Evolutionary conservation across 257 asterid genomes (phyloP).

Genomic region (Prunella vulgaris): DNA sequence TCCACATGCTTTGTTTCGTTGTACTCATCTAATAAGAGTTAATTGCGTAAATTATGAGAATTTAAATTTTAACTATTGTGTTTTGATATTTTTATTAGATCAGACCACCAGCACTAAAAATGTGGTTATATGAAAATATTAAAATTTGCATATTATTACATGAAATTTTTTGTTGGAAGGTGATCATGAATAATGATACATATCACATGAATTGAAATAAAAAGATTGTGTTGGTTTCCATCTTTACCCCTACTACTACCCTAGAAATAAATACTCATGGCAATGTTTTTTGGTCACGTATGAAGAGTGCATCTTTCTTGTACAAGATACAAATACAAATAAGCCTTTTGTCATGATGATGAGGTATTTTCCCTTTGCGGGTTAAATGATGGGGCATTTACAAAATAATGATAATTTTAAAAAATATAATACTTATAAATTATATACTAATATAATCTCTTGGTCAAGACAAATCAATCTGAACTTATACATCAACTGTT

Average conservation of each 20-base stretch:
- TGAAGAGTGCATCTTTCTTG: constrained; percentile 1
- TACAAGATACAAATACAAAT: constrained; percentile 1
- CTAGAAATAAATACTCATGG: neutral
- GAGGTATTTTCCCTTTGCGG: constrained; percentile 5
- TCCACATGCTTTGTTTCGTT: too few species aligned
- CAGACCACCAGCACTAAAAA: neutral
- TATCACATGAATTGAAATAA: neutral
- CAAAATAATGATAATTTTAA: too few species aligned
- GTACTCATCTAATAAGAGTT: too few species aligned
- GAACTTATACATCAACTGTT: too few species aligned
- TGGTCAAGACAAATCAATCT: too few species aligned
- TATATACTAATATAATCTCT: too few species aligned
- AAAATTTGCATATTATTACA: too few species aligned
- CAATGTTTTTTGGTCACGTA: neutral
- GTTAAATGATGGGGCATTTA: neutral
- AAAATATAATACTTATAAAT: too few species aligned
- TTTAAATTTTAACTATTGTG: too few species aligned
- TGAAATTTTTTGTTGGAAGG: neutral
- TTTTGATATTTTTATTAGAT: too few species aligned
- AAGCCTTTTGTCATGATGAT: constrained; percentile 16
- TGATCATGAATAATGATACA: neutral
- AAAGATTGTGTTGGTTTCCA: neutral
- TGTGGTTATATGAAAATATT: too few species aligned
- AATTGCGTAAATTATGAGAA: too few species aligned
- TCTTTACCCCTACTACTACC: neutral